These are phyloP conservation scores for Metschnikowia kunwiensis DNA, from an alignment of 805 yeast species.

Conservation along the genomic window DNA sequence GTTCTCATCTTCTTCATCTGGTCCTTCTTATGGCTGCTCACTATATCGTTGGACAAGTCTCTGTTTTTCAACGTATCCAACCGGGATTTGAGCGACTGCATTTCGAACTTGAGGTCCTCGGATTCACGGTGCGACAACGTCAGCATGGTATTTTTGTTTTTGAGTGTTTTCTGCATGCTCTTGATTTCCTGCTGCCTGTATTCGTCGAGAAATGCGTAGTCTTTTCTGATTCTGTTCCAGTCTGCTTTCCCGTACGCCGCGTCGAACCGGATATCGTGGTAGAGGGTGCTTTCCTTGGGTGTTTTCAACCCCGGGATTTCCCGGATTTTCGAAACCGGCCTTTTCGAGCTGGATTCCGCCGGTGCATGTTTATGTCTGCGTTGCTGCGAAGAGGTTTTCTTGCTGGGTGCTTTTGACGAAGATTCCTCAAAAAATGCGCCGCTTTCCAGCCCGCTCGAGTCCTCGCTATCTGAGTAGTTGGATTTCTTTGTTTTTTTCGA, in stretches of 20 bases:
- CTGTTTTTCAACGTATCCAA: constrained; percentile 66
- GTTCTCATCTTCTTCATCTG: constrained; percentile 45
- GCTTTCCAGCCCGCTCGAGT: constrained; percentile 17
- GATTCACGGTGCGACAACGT: constrained; percentile 44
- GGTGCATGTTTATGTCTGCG: constrained; percentile 78
- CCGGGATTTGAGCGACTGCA: constrained; percentile 66
- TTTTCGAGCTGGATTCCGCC: constrained; percentile 69
- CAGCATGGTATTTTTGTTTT: constrained; percentile 47
- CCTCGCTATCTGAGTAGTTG: constrained; percentile 10
- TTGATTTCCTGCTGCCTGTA: constrained; percentile 74
- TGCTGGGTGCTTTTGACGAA: constrained; percentile 18
- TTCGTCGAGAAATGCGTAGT: constrained; percentile 82
- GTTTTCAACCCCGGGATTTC: constrained; percentile 65
- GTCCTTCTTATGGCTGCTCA: constrained; percentile 55
- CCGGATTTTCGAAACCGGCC: constrained; percentile 65
- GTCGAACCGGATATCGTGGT: constrained; percentile 87
- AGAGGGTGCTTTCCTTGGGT: constrained; percentile 40
- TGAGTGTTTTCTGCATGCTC: constrained; percentile 54
- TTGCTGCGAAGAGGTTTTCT: constrained; percentile 20
- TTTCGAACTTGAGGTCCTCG: constrained; percentile 49
- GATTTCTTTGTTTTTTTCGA: constrained; percentile 6
- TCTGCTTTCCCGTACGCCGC: constrained; percentile 86
- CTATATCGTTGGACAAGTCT: constrained; percentile 68
- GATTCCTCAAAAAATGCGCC: constrained; percentile 12
- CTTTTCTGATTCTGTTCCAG: constrained; percentile 58